These are phyloP conservation scores for Corylus avellana DNA, from an alignment of 306 rosid genomes.

Conservation along the genomic window DNA sequence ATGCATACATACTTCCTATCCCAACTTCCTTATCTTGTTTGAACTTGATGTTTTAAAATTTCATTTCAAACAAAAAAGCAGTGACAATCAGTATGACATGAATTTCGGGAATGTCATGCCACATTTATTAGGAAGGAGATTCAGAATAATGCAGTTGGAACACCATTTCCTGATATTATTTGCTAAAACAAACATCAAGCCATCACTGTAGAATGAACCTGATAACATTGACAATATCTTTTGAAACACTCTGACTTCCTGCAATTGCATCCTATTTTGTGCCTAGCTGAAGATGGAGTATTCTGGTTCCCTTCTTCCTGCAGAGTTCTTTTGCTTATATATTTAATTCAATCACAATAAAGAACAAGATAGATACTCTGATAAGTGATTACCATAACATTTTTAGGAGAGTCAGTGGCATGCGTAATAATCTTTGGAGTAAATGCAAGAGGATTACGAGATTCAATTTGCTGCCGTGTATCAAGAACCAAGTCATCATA, in stretches of 20 bases:
- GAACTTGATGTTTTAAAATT: neutral
- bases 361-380: neutral
- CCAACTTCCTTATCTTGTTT: neutral
- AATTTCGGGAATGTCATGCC: neutral
- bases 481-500: conserved; percentile 22
- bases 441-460: conserved; percentile 41
- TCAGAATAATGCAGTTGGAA: neutral
- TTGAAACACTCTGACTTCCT: conserved; percentile 32
- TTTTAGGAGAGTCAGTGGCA: conserved; percentile 16
- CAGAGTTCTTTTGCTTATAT: conserved; percentile 5
- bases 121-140: neutral
- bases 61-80: neutral
- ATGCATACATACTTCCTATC: neutral
- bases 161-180: neutral
- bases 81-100: neutral
- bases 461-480: conserved; percentile 9
- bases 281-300: conserved; percentile 28
- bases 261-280: conserved; percentile 50
- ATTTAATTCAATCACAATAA: neutral
- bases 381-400: conserved; percentile 21
- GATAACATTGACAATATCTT: conserved; percentile 39
- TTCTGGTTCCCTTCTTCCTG: conserved; percentile 24
- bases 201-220: conserved; percentile 25
- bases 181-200: neutral
- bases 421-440: conserved; percentile 25